Percentiles rank a stretch among this genome's conserved stretches.
Conservation (phyloP, 306 rosid species). For the Ziziphus jujuba region DNA sequence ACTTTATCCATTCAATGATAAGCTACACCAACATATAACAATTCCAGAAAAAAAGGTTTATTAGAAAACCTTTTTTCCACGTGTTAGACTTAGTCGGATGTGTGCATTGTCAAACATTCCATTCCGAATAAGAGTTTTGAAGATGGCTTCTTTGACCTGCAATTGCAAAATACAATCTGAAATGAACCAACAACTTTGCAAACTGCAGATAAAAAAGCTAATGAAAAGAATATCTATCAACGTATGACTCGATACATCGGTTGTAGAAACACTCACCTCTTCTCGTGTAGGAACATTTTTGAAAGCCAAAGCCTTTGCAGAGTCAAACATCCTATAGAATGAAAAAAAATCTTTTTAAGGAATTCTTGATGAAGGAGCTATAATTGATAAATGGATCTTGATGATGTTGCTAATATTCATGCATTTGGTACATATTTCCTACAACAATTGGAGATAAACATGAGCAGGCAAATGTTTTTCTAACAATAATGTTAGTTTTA, state of each 20-base stretch:
- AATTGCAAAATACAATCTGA: constrained; percentile 9
- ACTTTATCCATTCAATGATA: not conserved
- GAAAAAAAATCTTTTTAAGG: not conserved
- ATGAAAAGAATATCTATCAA: constrained; percentile 1
- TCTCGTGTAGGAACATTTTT: constrained; percentile 65
- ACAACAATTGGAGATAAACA: not conserved
- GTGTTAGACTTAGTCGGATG: constrained; percentile 74
- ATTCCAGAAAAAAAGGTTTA: not conserved
- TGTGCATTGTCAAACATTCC: constrained; percentile 84
- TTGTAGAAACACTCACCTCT: constrained; percentile 47
- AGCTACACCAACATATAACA: not conserved
- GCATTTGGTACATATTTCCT: too few relatives aligned
- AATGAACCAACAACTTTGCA: constrained; percentile 18
- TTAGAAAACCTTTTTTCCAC: constrained; percentile 69
- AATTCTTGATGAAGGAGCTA: not conserved
- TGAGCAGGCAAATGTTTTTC: too few relatives aligned
- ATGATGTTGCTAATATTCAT: not conserved
- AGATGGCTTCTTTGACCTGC: constrained; percentile 84
- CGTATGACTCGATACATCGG: constrained; percentile 16
- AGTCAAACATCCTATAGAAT: constrained; percentile 70
- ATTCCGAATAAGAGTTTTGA: constrained; percentile 68
- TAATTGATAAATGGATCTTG: not conserved
- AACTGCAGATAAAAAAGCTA: not conserved
- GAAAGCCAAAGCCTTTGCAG: constrained; percentile 88
- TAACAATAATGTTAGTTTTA: too few relatives aligned